Evolutionary conservation across 305 asterid genomes (phyloP).

Genomic region (Stenogyne calaminthoides): DNA sequence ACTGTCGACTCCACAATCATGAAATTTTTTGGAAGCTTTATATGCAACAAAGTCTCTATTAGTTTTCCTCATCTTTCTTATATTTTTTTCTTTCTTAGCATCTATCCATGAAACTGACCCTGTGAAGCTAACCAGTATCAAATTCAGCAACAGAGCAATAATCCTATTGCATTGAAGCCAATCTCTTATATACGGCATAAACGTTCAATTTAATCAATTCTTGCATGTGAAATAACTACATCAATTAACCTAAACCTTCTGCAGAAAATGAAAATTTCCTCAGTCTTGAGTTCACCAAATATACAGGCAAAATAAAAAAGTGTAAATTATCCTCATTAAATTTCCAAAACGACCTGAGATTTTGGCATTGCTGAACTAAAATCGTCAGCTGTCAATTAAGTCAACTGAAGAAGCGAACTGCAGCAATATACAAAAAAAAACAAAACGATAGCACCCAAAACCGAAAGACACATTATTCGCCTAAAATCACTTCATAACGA

Average conservation of each 20-base stretch:
- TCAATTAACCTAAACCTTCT: slow-evolving; percentile 18
- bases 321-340: background rate
- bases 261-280: background rate
- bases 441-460: background rate
- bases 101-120: background rate
- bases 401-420: slow-evolving; percentile 18
- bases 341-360: background rate
- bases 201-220: slow-evolving; percentile 4
- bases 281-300: background rate
- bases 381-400: background rate
- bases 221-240: slow-evolving; percentile 10
- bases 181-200: background rate
- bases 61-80: background rate
- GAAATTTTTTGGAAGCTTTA: background rate
- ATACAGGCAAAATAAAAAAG: background rate
- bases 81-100: background rate
- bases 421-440: background rate
- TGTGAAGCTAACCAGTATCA: background rate
- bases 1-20: background rate
- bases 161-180: background rate
- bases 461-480: slow-evolving; percentile 9
- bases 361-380: background rate
- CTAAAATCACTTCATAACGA: background rate
- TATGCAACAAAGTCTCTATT: background rate
- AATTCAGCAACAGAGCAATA: background rate